A percentile compares a stretch with the other conserved stretches of the same genome.
Evolutionary conservation across 2,329 filamentous ascomycete species (phyloP).

Genomic region (Sarocladiaceae sp.): DNA sequence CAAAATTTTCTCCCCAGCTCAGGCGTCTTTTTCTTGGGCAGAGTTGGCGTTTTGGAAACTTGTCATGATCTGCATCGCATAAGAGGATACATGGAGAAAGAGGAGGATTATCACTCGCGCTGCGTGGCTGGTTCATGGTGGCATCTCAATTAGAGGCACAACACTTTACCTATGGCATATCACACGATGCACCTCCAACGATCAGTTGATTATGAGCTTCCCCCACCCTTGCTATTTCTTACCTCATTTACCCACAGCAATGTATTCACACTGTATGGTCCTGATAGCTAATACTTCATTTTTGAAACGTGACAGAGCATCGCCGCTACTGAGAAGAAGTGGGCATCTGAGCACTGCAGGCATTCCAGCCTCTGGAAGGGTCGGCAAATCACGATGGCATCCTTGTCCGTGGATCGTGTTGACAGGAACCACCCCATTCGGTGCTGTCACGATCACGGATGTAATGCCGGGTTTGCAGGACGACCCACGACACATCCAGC

Average conservation of each 20-base stretch:
- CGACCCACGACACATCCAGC: background rate
- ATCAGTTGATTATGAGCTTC: background rate
- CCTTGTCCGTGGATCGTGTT: background rate
- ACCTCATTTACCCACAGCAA: background rate
- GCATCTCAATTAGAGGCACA: slow-evolving; percentile 7
- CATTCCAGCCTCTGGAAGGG: background rate
- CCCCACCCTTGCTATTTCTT: background rate
- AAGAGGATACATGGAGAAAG: background rate
- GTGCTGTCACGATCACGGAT: slow-evolving; percentile 2
- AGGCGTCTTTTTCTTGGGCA: slow-evolving; percentile 1
- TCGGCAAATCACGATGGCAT: slow-evolving; percentile 1
- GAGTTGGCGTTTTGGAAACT: background rate
- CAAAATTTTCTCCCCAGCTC: background rate
- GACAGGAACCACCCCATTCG: background rate
- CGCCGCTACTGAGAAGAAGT: slow-evolving; percentile 9
- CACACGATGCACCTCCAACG: background rate
- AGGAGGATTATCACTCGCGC: slow-evolving; percentile 5
- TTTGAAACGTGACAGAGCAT: slow-evolving; percentile 10
- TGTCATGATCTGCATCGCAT: background rate
- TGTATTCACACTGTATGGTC: slow-evolving; percentile 6
- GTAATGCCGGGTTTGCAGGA: background rate
- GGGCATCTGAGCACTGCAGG: slow-evolving; percentile 1
- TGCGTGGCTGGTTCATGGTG: slow-evolving; percentile 3
- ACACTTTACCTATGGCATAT: background rate
- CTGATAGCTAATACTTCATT: slow-evolving; percentile 4